A percentile compares a stretch with the other conserved stretches of the same genome.
Conservation (phyloP, 768 basidiomycete species). For the Xerocomellus chrysenteron region DNA sequence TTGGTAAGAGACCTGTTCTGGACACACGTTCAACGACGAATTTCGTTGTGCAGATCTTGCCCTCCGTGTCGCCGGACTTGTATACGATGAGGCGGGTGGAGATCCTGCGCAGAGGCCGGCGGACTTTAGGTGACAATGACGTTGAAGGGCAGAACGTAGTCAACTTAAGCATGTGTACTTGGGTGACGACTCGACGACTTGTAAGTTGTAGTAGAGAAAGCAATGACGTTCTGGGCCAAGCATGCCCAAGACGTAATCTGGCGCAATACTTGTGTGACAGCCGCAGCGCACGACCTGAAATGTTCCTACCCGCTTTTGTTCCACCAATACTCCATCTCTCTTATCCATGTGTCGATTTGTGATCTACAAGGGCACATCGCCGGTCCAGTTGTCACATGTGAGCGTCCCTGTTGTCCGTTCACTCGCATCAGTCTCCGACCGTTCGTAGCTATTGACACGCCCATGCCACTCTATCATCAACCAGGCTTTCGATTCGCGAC, state of each 20-base stretch:
- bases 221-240: neutral
- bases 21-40: slow-evolving; percentile 1
- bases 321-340: neutral
- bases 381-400: slow-evolving; percentile 88
- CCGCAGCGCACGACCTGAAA: neutral
- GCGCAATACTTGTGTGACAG: slow-evolving; percentile 10
- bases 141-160: neutral
- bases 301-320: neutral
- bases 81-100: slow-evolving; percentile 82
- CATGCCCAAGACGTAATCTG: slow-evolving; percentile 22
- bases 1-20: slow-evolving; percentile 51
- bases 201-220: neutral
- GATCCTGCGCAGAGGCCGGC: slow-evolving; percentile 72
- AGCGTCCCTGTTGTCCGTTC: slow-evolving; percentile 16
- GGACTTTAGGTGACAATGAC: slow-evolving; percentile 66
- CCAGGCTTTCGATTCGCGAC: slow-evolving; percentile 92
- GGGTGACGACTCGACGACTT: neutral
- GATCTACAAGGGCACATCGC: slow-evolving; percentile 93
- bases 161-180: neutral
- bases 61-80: slow-evolving; percentile 79
- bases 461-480: slow-evolving; percentile 97
- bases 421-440: neutral
- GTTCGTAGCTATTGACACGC: slow-evolving; percentile 74
- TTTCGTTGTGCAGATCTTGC: slow-evolving; percentile 63
- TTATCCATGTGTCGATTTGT: slow-evolving; percentile 80